Base-by-base conservation (phyloP, 768 basidiomycete genomes). In the Mycena crocata region DNA sequence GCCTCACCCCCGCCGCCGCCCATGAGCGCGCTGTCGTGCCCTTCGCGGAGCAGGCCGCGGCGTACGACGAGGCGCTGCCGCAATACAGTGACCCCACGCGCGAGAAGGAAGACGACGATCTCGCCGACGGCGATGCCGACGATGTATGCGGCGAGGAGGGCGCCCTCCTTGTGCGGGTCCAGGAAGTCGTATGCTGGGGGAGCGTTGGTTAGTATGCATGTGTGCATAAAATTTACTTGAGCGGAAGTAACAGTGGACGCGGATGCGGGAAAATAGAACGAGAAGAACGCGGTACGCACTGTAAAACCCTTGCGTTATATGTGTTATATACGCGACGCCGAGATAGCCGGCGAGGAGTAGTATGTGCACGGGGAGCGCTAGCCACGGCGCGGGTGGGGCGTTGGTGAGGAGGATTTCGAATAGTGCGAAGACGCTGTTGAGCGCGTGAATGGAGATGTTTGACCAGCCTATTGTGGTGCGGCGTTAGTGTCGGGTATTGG, bases 241-340 rank as follows among this genome's bases (percentile, higher is more conserved):
- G n/a, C 40, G 40, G 40, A 42, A 5, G 10, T 10, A n/a, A 42
- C 13, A 14, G 28, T 28, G 50, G 60, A 8, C 28, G 13, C 8
- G 9, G 28, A n/a, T 4, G 46, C 46, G 46, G 46, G 19, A 31
- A 45, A 61, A 13, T 34, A 46, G 9, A 54, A 19, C 10, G 28
- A 48, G 23, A 24, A 28, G 12, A 51, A 23, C 39, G 31, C 35
- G 32, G 2, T 56, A 82, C 89, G 57, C 66, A 93, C 91, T 75
- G 73, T 93, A 93, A 71, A 90, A 85, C 0, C 86, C 86, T 71
- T 90, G 89, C 0, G 86, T 84, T 0, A 78, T 85, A 51, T 83
- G 69, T 0, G 90, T 91, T 57, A 93, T 83, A 69, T 93, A 93
- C 14, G 91, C 91, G 0, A 93, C 77, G 26, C 84, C 90, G 21